phyloP scores from a whole-genome alignment of 257 asterid genomes.

The Nicotiana tabacum region DNA sequence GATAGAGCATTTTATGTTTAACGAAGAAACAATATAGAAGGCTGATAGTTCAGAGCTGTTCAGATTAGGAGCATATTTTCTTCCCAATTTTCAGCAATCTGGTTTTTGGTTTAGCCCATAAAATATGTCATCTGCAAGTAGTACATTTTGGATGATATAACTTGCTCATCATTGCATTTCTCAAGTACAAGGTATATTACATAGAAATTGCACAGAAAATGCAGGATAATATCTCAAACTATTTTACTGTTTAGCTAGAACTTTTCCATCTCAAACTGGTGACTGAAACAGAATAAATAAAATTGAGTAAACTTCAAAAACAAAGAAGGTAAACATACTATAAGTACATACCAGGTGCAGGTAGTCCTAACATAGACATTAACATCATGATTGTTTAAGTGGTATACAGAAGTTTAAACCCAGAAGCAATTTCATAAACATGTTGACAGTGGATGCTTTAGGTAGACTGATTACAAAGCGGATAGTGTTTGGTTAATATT shows the following conservation, averaged over 20 bases:
- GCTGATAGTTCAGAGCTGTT: background rate
- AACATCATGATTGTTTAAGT: background rate
- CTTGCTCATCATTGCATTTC: background rate
- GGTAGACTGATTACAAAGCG: background rate
- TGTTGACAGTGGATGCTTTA: background rate
- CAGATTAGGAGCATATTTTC: background rate
- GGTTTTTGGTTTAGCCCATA: background rate
- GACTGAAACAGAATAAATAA: background rate
- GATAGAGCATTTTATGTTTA: background rate
- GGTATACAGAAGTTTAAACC: background rate
- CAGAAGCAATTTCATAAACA: background rate
- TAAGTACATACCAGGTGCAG: background rate
- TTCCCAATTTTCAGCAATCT: background rate
- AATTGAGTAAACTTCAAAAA: background rate
- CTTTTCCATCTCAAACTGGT: conserved; percentile 1
- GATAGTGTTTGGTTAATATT: background rate
- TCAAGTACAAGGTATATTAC: background rate
- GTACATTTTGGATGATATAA: background rate
- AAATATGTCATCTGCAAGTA: background rate
- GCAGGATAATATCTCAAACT: background rate
- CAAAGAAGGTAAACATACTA: background rate
- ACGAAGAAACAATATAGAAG: background rate
- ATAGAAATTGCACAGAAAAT: background rate
- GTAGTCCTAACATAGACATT: background rate
- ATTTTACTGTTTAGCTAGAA: background rate